Evolutionary conservation across 148 eudicot genomes (phyloP), one percentile per base, ranked within the genome.

Genomic region (Rhododendron williamsianum): DNA sequence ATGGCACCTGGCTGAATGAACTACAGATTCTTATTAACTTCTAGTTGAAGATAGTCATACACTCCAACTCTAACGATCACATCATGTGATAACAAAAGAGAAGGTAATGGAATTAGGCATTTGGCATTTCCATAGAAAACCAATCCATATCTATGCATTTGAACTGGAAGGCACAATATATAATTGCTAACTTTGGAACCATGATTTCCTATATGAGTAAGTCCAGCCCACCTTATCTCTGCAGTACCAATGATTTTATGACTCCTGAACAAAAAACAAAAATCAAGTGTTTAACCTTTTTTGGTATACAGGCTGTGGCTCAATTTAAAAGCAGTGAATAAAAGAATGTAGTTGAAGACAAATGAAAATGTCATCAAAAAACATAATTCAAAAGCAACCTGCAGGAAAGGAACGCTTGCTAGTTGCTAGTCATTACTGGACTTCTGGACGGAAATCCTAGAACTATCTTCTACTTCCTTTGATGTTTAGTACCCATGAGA

Each of bases 141-240:
- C 23, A 69, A 71, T 30, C 38, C 73, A 19, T 27, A 30, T 69
- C 30, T 23, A 18, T 13, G 43, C 45, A 83, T 48, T 67, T 43
- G 56, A n/a, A 82, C 18, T 43, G 30, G 76, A 65, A 63, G 48
- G 46, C 51, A 36, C 16, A 27, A 65, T 41, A 56, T 41, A 25
- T 11, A 82, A 41, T 65, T 51, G 56, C 56, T 51, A 30, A 36
- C 65, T 49, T 80, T 80, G 60, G 63, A 80, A 80, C 38, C 82
- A 80, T 80, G 82, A 80, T 51, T 49, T 49, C 63, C 36, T 5
- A 80, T 36, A 80, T 12, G 63, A 80, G 41, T 19, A 51, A 80
- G 82, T 51, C 35, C 82, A 30, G 69, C 60, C 33, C 56, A 27
- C 60, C 27, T 69, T 67, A 69, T 11, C 36, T 58, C 27, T 69